Base-by-base conservation (phyloP, 257 asterid genomes). In the Solanum peruvianum region DNA sequence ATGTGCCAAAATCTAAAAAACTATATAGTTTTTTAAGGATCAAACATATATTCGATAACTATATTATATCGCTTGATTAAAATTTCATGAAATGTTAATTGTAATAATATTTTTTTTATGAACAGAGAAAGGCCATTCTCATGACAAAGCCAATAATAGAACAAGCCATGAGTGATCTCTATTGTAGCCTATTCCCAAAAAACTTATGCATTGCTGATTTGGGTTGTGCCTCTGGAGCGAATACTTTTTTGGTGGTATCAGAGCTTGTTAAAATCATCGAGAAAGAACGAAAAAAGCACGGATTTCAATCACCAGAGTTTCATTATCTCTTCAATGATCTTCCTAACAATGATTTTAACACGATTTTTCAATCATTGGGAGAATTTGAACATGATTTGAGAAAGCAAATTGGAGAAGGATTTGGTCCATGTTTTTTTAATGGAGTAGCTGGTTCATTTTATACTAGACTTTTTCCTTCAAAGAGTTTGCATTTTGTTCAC, bases 371-470 rank as follows among this genome's bases (percentile, higher is more conserved):
- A 62, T 91, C 91, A 4, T 45, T 94, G 62, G 91, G 92, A 37
- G 7, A 12, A 2, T 93, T 94, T 58, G 88, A 81, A 3, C 71
- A 88, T 52, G 85, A 89, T 7, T 31, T 94, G 0, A 66, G 11
- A 21, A 78, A 77, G 2, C 89, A 93, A 71, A 16, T 85, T 60
- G 93, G 89, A 11, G 69, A 86, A 5, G 85, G 42, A n/a, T 76
- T 89, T 12, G 91, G 89, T 6, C 88, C 89, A 0, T 93, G 93
- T 5, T 92, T 88, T 44, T 91, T 95, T 4, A 62, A 70, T 18
- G 96, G 93, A 14, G 97, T 92, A 21, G 88, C 94, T 0, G 98
- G 97, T 3, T 89, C 98, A 2, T 93, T 95, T 67, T 94, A 95
- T 16, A 86, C 84, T 16, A 89, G 96, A 84, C 95, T 95, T n/a